Evolutionary conservation across 1,139 yeast genomes (phyloP).

Genomic region (Scheffersomyces insectosa): DNA sequence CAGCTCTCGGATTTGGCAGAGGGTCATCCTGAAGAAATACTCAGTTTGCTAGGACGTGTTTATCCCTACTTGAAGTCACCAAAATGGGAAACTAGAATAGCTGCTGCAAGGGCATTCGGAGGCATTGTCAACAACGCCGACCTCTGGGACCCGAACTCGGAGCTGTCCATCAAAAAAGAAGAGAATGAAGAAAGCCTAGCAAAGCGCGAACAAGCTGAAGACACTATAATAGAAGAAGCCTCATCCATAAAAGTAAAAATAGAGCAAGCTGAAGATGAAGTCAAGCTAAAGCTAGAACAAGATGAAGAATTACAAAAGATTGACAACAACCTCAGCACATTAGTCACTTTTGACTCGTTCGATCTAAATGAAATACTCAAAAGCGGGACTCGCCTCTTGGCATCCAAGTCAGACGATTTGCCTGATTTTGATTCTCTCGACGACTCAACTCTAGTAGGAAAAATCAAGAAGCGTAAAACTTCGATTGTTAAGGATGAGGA

Average conservation of each 20-base stretch:
- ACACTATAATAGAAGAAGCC: constrained; percentile 6
- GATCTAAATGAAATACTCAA: constrained; percentile 63
- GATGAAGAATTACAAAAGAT: constrained; percentile 49
- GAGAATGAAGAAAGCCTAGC: constrained; percentile 16
- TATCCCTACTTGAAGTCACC: constrained; percentile 81
- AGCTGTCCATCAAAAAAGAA: constrained; percentile 25
- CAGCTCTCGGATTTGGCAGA: constrained; percentile 93
- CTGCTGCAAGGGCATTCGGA: constrained; percentile 95
- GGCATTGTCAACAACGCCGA: constrained; percentile 82
- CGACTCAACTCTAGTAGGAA: constrained; percentile 29
- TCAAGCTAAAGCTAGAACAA: constrained; percentile 41
- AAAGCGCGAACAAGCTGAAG: constrained; percentile 7
- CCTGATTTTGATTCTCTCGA: constrained; percentile 20
- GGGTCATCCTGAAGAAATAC: constrained; percentile 90
- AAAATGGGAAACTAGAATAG: constrained; percentile 95
- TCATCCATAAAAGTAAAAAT: constrained; percentile 17
- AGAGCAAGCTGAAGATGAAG: constrained; percentile 24
- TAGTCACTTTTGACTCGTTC: constrained; percentile 64
- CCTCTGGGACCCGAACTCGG: constrained; percentile 80
- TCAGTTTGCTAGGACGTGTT: constrained; percentile 81
- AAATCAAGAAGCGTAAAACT: constrained; percentile 40
- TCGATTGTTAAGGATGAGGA: constrained; percentile 10
- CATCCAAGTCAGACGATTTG: constrained; percentile 52
- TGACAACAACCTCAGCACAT: constrained; percentile 46
- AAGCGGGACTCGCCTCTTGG: constrained; percentile 70